Evolutionary conservation across 768 basidiomycete species (phyloP).

Genomic region (Boletales sp.): DNA sequence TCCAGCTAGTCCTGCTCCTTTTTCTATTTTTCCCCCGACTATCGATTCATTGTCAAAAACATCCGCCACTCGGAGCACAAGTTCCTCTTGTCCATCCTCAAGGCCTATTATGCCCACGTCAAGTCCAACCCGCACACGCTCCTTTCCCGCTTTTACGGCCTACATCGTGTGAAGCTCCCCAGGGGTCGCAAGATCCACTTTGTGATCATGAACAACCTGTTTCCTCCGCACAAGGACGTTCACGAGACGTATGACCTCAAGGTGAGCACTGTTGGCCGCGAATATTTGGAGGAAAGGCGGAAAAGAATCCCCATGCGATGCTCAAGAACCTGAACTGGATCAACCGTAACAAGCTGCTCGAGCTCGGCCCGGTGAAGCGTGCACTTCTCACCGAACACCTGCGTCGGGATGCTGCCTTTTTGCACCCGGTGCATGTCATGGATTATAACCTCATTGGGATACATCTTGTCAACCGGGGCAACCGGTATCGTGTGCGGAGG

Average conservation of each 20-base stretch:
- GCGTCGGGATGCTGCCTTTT: constrained; percentile 78
- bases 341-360: constrained; percentile 66
- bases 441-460: constrained; percentile 96
- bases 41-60: no score
- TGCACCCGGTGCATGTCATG: constrained; percentile 86
- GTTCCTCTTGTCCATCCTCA: no score
- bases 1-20: no score
- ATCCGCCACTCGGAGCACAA: no score
- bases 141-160: constrained; percentile 91
- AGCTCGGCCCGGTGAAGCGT: constrained; percentile 96
- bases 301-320: constrained; percentile 80
- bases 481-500: constrained; percentile 85
- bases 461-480: constrained; percentile 87
- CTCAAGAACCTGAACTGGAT: constrained; percentile 99
- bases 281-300: no score
- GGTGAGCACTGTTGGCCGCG: no score
- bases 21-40: no score
- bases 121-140: constrained; percentile 90
- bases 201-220: constrained; percentile 99
- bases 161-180: constrained; percentile 96
- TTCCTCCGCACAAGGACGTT: constrained; percentile 94
- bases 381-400: constrained; percentile 90
- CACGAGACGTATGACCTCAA: no score
- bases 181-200: no score
- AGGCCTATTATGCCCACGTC: no score